Evolutionary conservation across 306 rosid species (phyloP).

Genomic region (Cucurbita pepo): DNA sequence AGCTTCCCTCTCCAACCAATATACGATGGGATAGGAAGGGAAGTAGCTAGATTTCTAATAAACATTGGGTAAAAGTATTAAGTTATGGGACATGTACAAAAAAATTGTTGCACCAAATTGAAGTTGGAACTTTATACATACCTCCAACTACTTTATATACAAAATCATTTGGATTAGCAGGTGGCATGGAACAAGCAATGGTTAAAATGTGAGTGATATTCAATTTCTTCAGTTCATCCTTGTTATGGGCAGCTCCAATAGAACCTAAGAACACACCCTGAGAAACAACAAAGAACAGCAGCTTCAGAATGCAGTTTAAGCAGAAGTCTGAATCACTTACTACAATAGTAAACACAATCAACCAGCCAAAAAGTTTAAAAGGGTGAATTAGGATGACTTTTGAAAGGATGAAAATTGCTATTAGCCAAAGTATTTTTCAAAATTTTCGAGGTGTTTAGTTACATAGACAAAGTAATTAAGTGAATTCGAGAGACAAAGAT

Average conservation of each 20-base stretch:
- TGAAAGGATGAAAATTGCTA: background rate
- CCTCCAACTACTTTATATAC: constrained; percentile 42
- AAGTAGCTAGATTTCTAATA: background rate
- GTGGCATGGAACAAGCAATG: constrained; percentile 34
- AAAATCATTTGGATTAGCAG: constrained; percentile 43
- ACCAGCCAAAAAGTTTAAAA: background rate
- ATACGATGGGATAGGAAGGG: background rate
- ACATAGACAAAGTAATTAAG: background rate
- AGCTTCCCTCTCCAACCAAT: too few relatives aligned
- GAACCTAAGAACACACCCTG: constrained; percentile 87
- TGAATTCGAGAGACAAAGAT: background rate
- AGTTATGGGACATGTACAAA: background rate
- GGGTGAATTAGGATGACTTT: background rate
- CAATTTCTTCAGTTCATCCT: constrained; percentile 29
- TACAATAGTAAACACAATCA: background rate
- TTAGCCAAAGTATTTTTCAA: background rate
- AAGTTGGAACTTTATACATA: constrained; percentile 11
- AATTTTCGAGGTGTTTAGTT: background rate
- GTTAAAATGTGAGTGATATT: constrained; percentile 66
- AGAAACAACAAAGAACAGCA: background rate
- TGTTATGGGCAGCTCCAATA: constrained; percentile 45
- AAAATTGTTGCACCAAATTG: background rate
- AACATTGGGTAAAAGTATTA: background rate
- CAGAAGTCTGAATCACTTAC: background rate
- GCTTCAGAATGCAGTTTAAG: background rate